Evolutionary conservation across 2,329 filamentous ascomycete genomes (phyloP).

Genomic region (Fusarium temperatum): DNA sequence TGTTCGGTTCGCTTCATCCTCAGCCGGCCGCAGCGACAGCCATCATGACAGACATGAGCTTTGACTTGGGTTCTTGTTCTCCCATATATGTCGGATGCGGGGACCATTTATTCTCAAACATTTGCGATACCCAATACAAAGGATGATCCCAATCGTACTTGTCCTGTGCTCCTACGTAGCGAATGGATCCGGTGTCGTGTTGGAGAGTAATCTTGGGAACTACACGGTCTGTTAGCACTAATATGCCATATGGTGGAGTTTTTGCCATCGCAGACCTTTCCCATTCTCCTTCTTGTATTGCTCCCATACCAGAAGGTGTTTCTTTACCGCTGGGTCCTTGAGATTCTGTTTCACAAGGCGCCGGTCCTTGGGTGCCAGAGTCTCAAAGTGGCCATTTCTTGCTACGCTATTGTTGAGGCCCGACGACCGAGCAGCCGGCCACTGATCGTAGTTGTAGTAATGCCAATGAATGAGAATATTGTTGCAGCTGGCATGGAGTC

Average conservation of each 20-base stretch:
- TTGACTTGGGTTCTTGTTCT: conserved; percentile 22
- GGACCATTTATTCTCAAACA: conserved; percentile 55
- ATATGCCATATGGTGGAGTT: background rate
- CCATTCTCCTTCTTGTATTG: conserved; percentile 39
- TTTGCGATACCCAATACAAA: conserved; percentile 56
- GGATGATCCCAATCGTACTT: conserved; percentile 51
- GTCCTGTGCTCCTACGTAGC: conserved; percentile 40
- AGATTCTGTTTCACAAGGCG: conserved; percentile 46
- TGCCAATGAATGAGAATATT: conserved; percentile 60
- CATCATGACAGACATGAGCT: background rate
- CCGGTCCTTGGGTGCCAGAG: conserved; percentile 46
- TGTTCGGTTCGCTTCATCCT: background rate
- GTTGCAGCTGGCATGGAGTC: conserved; percentile 57
- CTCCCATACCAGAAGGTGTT: conserved; percentile 41
- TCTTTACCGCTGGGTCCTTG: conserved; percentile 28
- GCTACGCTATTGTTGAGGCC: conserved; percentile 13
- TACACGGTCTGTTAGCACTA: conserved; percentile 8
- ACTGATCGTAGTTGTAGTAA: conserved; percentile 55
- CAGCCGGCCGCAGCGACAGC: background rate
- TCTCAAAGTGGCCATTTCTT: conserved; percentile 41
- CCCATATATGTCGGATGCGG: conserved; percentile 45
- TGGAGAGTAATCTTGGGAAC: background rate
- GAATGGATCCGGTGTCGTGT: background rate
- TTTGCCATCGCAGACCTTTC: conserved; percentile 4
- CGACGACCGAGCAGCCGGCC: conserved; percentile 41